Evolutionary conservation across 2,329 filamentous ascomycete genomes (phyloP).

Genomic region (Cercospora sesami): DNA sequence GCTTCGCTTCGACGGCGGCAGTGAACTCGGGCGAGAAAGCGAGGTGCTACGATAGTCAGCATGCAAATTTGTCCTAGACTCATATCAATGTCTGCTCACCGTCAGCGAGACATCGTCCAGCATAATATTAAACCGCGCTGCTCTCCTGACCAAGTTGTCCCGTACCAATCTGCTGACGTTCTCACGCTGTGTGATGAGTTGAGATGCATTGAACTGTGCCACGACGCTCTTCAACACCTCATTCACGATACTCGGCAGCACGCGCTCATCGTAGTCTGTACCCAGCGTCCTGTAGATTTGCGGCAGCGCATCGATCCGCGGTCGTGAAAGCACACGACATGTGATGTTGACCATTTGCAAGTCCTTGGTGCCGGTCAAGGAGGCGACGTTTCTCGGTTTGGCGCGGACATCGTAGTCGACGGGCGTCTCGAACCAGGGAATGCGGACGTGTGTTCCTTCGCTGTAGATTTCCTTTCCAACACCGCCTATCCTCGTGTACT

Average conservation of each 20-base stretch:
- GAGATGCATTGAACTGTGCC: constrained; percentile 96
- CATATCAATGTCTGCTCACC: constrained; percentile 30
- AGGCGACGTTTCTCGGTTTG: constrained; percentile 93
- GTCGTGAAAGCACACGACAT: constrained; percentile 94
- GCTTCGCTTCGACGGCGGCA: constrained; percentile 68
- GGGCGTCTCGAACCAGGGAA: constrained; percentile 97
- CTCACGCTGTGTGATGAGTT: constrained; percentile 98
- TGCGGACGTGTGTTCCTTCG: constrained; percentile 92
- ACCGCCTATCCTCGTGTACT: constrained; percentile 85
- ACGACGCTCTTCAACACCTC: constrained; percentile 99
- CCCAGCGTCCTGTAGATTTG: constrained; percentile 97
- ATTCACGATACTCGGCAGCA: constrained; percentile 97
- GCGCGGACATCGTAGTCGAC: constrained; percentile 97
- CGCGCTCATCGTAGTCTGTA: constrained; percentile 94
- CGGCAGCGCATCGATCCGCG: constrained; percentile 81
- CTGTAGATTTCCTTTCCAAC: constrained; percentile 94
- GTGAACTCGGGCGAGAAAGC: constrained; percentile 71
- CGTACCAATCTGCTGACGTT: constrained; percentile 88
- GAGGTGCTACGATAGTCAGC: constrained; percentile 53
- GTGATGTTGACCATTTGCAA: constrained; percentile 99
- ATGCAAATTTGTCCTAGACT: not conserved
- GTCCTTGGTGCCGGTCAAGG: constrained; percentile 97
- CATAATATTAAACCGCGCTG: constrained; percentile 94
- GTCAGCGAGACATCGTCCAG: constrained; percentile 97
- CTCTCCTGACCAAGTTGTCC: constrained; percentile 87